phyloP scores from a whole-genome alignment of 1,284 basidiomycete genomes.

The Boletellus sp. region DNA sequence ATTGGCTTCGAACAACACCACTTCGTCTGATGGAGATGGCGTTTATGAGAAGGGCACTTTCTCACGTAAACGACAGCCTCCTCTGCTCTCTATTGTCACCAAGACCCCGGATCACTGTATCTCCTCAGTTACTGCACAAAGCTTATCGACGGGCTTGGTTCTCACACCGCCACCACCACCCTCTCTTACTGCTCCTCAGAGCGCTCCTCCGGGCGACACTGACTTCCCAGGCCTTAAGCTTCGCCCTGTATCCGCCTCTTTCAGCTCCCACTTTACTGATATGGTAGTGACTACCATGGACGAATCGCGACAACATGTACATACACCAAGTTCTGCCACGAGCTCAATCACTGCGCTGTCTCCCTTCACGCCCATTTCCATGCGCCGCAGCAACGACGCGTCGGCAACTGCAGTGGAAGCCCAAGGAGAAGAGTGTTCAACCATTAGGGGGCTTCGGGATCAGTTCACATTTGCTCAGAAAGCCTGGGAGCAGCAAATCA shows the following conservation, averaged over 20 bases:
- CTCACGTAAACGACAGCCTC: conserved; percentile 36
- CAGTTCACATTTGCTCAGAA: conserved; percentile 57
- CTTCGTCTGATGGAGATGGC: conserved; percentile 10
- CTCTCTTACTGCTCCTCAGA: conserved; percentile 38
- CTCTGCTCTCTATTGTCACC: conserved; percentile 46
- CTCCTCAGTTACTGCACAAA: conserved; percentile 15
- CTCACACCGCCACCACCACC: conserved; percentile 8
- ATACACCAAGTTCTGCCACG: conserved; percentile 44
- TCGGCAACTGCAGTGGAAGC: conserved; percentile 26
- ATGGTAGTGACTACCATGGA: conserved; percentile 45
- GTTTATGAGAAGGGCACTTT: conserved; percentile 11
- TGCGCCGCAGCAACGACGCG: conserved; percentile 34
- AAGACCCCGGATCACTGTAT: conserved; percentile 14
- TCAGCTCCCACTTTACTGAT: conserved; percentile 66
- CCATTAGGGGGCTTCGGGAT: conserved; percentile 57
- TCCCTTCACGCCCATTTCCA: conserved; percentile 50
- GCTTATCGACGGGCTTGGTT: conserved; percentile 4
- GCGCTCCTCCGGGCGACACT: conserved; percentile 59
- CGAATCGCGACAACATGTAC: conserved; percentile 41
- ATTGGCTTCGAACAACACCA: conserved; percentile 4
- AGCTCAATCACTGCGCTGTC: conserved; percentile 47
- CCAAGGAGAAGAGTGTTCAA: conserved; percentile 43
- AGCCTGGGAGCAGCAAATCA: conserved; percentile 67
- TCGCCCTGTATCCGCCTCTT: conserved; percentile 72
- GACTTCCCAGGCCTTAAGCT: conserved; percentile 67